Evolutionary conservation across 495 filamentous ascomycete genomes (phyloP).

Genomic region (Tuber brumale): DNA sequence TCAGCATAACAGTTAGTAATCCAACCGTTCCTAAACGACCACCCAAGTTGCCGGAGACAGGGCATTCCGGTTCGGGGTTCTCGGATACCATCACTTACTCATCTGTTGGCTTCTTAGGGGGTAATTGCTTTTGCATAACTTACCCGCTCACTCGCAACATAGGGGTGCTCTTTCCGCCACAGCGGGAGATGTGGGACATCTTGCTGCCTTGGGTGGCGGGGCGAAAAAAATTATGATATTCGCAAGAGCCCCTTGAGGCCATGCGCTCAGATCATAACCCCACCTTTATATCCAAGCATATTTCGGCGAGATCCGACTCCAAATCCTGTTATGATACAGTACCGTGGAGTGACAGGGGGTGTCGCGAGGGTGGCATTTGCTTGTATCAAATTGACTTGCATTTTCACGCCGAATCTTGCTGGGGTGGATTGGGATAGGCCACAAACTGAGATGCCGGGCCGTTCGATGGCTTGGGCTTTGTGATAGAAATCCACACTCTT

Average conservation of each 20-base stretch:
- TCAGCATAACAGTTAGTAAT: background rate
- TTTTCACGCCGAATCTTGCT: background rate
- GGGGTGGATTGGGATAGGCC: background rate
- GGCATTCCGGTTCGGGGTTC: background rate
- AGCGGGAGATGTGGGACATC: background rate
- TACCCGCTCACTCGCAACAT: background rate
- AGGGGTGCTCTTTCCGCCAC: background rate
- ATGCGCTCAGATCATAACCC: background rate
- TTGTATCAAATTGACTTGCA: background rate
- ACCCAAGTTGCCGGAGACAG: background rate
- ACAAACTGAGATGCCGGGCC: background rate
- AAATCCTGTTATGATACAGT: background rate
- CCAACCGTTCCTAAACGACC: background rate
- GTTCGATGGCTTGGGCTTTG: background rate
- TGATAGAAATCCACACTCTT: background rate
- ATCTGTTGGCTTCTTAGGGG: background rate
- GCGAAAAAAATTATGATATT: background rate
- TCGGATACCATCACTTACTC: background rate
- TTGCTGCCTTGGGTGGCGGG: background rate
- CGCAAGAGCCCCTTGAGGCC: background rate
- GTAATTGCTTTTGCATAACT: background rate
- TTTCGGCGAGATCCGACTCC: background rate
- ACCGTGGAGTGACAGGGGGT: background rate
- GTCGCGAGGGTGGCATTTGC: background rate
- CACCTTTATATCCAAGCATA: background rate